Base-by-base conservation (phyloP, 2,329 filamentous ascomycete genomes). In the Pezicula rhizophila region DNA sequence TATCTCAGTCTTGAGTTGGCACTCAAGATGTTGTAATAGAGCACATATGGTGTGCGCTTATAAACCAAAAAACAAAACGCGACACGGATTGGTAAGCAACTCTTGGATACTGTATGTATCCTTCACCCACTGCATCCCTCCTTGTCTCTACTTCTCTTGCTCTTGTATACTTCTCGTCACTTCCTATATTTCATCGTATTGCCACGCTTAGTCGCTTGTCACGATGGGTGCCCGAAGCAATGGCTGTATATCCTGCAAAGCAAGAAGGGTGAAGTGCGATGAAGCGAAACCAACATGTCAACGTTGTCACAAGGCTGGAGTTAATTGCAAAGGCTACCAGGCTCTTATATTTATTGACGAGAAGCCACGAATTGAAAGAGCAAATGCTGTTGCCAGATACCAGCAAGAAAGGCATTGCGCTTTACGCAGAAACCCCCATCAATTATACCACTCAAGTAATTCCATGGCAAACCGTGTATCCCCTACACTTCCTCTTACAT, bases 271-370 rank as follows among this genome's bases (percentile, higher is more conserved):
- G 12, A 50, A 51, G 37, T 70, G 66, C 39, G 66, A 69, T 38
- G 53, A 65, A 33, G 56, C 55, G 2, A 60, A 57, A 4, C 68
- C 67, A 8, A 57, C 57, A 5, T 71, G 68, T 38, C 60, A 62
- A 25, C 64, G 66, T 17, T 70, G 68, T 44, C 49, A 66, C 20
- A 59, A 60, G n/a, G 66, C 64, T 28, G 60, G 62, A 28, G 63
- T 68, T 44, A 45, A 60, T 5, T 70, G 68, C 46, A 60, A 66
- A 31, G 66, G 66, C 8, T 70, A 69, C 50, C 55, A 23, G 8
- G 8, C 25, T 8, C 17, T 48, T 15, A 42, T 12, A 5, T 48
- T 48, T 20, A 35, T 51, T n/a, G 42, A 51, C 42, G 49, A 51
- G 12, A 48, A 45, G 14, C 18, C 41, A 20, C 42, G 45, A 5